These are phyloP conservation scores for Pholiota molesta DNA, from an alignment of 768 basidiomycete genomes.

Conservation along the genomic window DNA sequence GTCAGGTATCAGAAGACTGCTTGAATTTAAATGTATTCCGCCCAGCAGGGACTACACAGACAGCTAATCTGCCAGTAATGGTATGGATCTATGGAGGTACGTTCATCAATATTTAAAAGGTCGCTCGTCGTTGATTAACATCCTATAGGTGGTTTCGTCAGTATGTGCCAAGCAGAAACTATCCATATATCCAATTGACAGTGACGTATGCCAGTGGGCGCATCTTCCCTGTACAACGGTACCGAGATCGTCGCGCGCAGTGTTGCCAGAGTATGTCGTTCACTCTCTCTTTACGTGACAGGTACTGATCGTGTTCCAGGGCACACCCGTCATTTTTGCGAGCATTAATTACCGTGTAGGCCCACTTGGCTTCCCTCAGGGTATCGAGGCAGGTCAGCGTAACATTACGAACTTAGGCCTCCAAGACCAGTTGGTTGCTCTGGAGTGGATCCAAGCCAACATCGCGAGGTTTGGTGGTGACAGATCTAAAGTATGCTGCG, in stretches of 20 bases:
- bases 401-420: slow-evolving; percentile 42
- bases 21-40: slow-evolving; percentile 58
- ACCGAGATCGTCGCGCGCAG: slow-evolving; percentile 34
- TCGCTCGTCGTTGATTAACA: no score
- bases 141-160: slow-evolving; percentile 16
- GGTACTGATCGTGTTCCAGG: slow-evolving; percentile 21
- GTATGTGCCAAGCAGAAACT: not conserved
- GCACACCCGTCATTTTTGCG: slow-evolving; percentile 41
- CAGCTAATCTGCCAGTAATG: slow-evolving; percentile 38
- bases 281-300: not conserved
- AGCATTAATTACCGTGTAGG: slow-evolving; percentile 42
- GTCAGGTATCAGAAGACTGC: slow-evolving; percentile 56
- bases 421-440: slow-evolving; percentile 43
- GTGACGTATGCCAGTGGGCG: slow-evolving; percentile 6
- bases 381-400: slow-evolving; percentile 27
- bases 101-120: not conserved
- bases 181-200: not conserved
- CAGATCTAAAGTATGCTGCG: slow-evolving; percentile 22
- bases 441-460: slow-evolving; percentile 58
- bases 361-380: slow-evolving; percentile 45
- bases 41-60: slow-evolving; percentile 35
- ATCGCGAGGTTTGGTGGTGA: slow-evolving; percentile 62
- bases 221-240: slow-evolving; percentile 29
- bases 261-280: slow-evolving; percentile 25
- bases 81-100: slow-evolving; percentile 22